Evolutionary conservation across 2,329 filamentous ascomycete genomes (phyloP), one percentile per base, ranked within the genome.

Genomic region (Chaetomiaceae sp.): DNA sequence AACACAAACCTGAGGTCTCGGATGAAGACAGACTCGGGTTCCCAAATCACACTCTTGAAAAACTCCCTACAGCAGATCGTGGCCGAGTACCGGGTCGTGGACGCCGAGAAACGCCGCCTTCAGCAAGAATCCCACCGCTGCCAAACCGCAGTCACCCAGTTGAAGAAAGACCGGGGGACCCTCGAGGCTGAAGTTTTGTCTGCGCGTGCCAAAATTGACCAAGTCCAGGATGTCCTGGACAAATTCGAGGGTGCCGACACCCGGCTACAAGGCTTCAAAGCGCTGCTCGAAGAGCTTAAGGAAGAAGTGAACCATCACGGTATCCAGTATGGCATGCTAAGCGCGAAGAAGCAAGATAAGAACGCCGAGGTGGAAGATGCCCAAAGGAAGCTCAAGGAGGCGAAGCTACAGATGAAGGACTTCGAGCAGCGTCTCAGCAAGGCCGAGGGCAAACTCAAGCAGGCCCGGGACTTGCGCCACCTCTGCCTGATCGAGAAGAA

Each of bases 21-120:
- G n/a, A 95, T 96, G 83, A 86, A 86, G 64, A 85, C 87, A 1
- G 88, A 95, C 64, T 75, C 81, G 23, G 85, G 81, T 52, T 80
- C 79, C 16, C 86, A 89, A 63, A 78, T 91, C 36, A 65, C 67
- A 6, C 69, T 78, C 13, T 74, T 78, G 40, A 71, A 71, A 53
- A 75, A 81, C 23, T 70, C 72, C 4, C 57, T 81, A 3, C 69
- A 75, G 23, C 77, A 82, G 33, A 73, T 87, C 3, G 75, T 78
- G 48, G 65, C 69, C 5, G 81, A 87, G 53, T 66, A 83, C 42
- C 68, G 70, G 2, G 73, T 77, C 1, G 67, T 85, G 5, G 75
- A 79, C 50, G 67, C 72, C 25, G 73, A 78, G 44, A 68, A 75
- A 49, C 71, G 73, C 23, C 68, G 71, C 14, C 70, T 78, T 11